Evolutionary conservation across 2,329 filamentous ascomycete genomes (phyloP).

Genomic region (Seiridium unicorne): DNA sequence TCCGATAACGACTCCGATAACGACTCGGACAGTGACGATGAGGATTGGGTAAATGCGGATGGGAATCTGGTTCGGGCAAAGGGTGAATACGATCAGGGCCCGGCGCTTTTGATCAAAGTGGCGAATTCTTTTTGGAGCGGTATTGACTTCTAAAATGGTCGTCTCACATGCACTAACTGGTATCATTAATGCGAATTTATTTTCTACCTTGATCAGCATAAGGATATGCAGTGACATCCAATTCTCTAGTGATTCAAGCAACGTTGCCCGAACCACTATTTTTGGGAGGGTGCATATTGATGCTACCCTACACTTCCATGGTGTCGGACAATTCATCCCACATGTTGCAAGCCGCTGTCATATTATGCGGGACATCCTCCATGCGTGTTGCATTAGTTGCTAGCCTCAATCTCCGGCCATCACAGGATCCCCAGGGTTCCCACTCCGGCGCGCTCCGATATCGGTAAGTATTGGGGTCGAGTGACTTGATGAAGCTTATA

Average conservation of each 20-base stretch:
- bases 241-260: too few species aligned
- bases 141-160: background rate
- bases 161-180: too few species aligned
- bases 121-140: background rate
- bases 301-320: background rate
- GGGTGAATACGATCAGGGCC: background rate
- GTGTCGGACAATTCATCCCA: background rate
- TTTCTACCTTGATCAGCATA: too few species aligned
- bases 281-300: too few species aligned
- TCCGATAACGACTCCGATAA: background rate
- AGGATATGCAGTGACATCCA: too few species aligned
- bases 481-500: constrained; percentile 12
- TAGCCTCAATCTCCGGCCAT: background rate
- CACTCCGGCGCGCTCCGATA: constrained; percentile 10
- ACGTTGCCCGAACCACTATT: too few species aligned
- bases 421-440: constrained; percentile 9
- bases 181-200: too few species aligned
- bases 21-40: background rate
- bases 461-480: constrained; percentile 12
- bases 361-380: background rate
- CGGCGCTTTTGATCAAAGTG: background rate
- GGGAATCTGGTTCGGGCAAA: background rate
- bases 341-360: background rate
- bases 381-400: background rate
- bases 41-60: background rate